Evolutionary conservation across 768 basidiomycete species (phyloP).

Genomic region (Suillus occidentalis): DNA sequence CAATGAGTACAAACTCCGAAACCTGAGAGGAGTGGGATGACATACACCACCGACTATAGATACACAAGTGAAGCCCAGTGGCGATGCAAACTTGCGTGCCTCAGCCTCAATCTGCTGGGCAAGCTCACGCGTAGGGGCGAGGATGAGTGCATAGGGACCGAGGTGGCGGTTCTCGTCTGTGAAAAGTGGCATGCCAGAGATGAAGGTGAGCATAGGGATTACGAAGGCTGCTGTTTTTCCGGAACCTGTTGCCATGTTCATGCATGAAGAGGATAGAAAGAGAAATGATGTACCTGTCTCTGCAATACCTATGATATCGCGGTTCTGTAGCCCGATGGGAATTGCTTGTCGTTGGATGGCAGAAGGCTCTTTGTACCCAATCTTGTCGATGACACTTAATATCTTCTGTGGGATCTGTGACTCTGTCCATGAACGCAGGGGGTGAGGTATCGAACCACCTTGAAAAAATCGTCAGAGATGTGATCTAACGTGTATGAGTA

Average conservation of each 20-base stretch:
- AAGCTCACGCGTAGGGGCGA: slow-evolving; percentile 97
- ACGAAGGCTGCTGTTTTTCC: slow-evolving; percentile 99
- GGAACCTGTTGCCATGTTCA: slow-evolving; percentile 60
- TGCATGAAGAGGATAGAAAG: slow-evolving; percentile 6
- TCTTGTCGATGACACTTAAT: slow-evolving; percentile 79
- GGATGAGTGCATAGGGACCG: slow-evolving; percentile 89
- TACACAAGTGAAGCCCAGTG: slow-evolving; percentile 90
- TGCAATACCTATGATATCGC: slow-evolving; percentile 97
- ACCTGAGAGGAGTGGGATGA: slow-evolving; percentile 11
- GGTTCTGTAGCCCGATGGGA: slow-evolving; percentile 95
- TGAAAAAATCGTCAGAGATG: slow-evolving; percentile 10
- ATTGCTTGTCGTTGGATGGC: slow-evolving; percentile 98
- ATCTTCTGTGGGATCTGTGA: slow-evolving; percentile 79
- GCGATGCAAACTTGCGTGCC: slow-evolving; percentile 86
- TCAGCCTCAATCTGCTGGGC: slow-evolving; percentile 97
- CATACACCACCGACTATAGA: slow-evolving; percentile 95
- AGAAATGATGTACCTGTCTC: slow-evolving; percentile 74
- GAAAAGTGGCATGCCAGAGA: slow-evolving; percentile 79
- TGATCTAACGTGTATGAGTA: not conserved
- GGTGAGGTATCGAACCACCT: slow-evolving; percentile 94
- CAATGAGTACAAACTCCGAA: slow-evolving; percentile 16
- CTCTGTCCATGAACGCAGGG: slow-evolving; percentile 90
- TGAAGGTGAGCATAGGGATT: slow-evolving; percentile 96
- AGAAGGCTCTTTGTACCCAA: slow-evolving; percentile 97
- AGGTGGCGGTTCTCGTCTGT: slow-evolving; percentile 92